phyloP scores from a whole-genome alignment of 2,329 filamentous ascomycete species.

The Fusarium paranaense region DNA sequence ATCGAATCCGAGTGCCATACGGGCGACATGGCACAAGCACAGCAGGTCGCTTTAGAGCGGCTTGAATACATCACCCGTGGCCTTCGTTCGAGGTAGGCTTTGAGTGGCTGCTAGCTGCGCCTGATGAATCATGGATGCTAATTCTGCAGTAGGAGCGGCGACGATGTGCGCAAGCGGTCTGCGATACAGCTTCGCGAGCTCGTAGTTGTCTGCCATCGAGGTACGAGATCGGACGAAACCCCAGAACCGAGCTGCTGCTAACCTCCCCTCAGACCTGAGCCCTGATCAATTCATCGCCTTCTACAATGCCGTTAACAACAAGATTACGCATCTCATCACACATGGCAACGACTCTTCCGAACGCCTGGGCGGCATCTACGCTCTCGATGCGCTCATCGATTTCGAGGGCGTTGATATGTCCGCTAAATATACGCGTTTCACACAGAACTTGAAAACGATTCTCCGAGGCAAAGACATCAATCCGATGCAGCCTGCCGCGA shows the following conservation, averaged over 20 bases:
- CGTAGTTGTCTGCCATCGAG: conserved; percentile 66
- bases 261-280: conserved; percentile 71
- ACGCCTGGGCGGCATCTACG: conserved; percentile 90
- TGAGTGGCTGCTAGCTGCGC: neutral
- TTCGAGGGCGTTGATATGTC: conserved; percentile 96
- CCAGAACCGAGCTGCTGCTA: conserved; percentile 15
- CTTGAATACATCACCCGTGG: conserved; percentile 67
- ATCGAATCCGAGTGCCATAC: conserved; percentile 36
- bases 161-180: conserved; percentile 65
- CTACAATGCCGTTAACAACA: conserved; percentile 67
- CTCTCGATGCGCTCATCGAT: conserved; percentile 92
- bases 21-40: conserved; percentile 57
- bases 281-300: conserved; percentile 79
- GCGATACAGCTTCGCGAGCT: conserved; percentile 67
- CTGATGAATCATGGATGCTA: conserved; percentile 18
- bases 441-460: conserved; percentile 87
- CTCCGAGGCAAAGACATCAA: conserved; percentile 91
- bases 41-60: conserved; percentile 66
- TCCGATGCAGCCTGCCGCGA: conserved; percentile 90
- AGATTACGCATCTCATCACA: conserved; percentile 76
- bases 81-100: conserved; percentile 64
- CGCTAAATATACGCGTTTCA: conserved; percentile 94
- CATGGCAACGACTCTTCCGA: conserved; percentile 90
- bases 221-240: conserved; percentile 48
- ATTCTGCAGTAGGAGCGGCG: conserved; percentile 49